These are phyloP conservation scores for Solanum chilense DNA, from an alignment of 257 asterid species.

Conservation along the genomic window DNA sequence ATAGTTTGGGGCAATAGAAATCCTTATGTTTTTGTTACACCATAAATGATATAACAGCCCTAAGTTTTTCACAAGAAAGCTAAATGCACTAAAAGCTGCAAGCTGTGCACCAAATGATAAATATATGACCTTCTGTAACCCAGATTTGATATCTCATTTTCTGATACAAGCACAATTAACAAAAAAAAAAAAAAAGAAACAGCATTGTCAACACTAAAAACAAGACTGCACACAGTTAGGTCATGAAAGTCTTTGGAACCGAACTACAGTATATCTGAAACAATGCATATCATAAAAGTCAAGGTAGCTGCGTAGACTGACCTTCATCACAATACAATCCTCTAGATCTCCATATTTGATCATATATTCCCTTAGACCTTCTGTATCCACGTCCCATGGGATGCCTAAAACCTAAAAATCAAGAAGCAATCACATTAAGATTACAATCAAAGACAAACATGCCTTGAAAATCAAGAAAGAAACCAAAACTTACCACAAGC, in stretches of 20 bases:
- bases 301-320: conserved; percentile 4
- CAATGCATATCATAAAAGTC: not conserved
- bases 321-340: conserved; percentile 99
- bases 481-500: conserved; percentile 65
- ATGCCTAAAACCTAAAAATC: conserved; percentile 78
- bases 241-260: not conserved
- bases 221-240: not conserved
- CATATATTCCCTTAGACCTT: conserved; percentile 90
- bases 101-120: not conserved
- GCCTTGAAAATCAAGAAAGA: not conserved
- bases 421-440: not conserved
- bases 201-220: not conserved
- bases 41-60: not conserved
- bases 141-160: not conserved
- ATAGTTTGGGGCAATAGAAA: not conserved
- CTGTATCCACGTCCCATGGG: conserved; percentile 98
- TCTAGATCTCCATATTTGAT: conserved; percentile 87
- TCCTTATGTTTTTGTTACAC: not conserved
- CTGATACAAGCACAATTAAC: not conserved
- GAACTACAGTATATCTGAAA: not conserved
- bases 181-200: not conserved
- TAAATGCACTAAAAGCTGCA: not conserved
- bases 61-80: not conserved
- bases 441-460: not conserved
- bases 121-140: not conserved